These are phyloP conservation scores for Agrostemma githago DNA, from an alignment of 148 eudicot species.

Conservation along the genomic window DNA sequence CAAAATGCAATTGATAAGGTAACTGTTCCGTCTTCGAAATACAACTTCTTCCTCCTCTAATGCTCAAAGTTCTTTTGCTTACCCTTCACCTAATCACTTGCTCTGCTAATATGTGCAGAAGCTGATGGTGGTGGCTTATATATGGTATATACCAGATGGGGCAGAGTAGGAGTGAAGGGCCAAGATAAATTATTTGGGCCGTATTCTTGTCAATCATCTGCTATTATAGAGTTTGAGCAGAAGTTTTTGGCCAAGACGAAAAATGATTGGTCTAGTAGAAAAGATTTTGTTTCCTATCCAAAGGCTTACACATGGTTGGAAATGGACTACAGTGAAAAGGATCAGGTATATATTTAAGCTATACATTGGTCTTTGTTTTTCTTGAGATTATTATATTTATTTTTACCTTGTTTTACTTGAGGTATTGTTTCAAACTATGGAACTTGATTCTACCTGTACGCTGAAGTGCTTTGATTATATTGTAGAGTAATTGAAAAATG, in stretches of 20 bases:
- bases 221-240: slow-evolving; percentile 62
- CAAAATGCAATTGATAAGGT: not conserved
- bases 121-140: slow-evolving; percentile 67
- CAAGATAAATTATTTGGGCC: slow-evolving; percentile 86
- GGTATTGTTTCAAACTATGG: slow-evolving; percentile 1
- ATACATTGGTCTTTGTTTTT: not conserved
- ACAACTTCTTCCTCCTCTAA: not conserved
- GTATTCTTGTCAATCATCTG: slow-evolving; percentile 51
- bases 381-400: not conserved
- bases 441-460: not conserved
- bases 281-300: slow-evolving; percentile 53
- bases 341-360: slow-evolving; percentile 30
- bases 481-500: not conserved
- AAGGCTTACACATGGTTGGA: slow-evolving; percentile 89
- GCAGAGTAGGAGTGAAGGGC: slow-evolving; percentile 95
- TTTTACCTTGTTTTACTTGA: not conserved
- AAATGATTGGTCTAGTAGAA: slow-evolving; percentile 68
- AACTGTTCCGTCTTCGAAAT: not conserved
- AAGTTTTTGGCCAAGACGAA: slow-evolving; percentile 75
- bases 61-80: not conserved
- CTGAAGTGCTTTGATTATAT: not conserved
- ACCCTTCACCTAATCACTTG: not conserved
- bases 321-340: slow-evolving; percentile 78
- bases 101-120: slow-evolving; percentile 45
- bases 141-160: slow-evolving; percentile 93